phyloP scores from a whole-genome alignment of 2,329 filamentous ascomycete species.

The Penicillium nordicum region DNA sequence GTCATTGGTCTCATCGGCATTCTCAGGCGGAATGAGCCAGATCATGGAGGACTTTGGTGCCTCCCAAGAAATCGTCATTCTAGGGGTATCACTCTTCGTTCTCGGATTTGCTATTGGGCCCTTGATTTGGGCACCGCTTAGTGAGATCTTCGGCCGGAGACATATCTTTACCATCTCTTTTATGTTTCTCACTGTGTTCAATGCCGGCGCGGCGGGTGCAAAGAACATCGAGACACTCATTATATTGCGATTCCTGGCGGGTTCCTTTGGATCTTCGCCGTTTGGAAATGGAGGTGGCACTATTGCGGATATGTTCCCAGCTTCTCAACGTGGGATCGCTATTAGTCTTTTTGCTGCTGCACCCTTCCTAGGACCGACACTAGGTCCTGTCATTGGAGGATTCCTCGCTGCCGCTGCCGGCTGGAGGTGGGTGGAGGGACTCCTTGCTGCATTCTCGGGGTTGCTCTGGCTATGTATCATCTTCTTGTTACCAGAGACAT shows the following conservation, averaged over 20 bases:
- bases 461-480: constrained; percentile 26
- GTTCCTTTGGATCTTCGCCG: constrained; percentile 57
- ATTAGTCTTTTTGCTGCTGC: constrained; percentile 64
- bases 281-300: constrained; percentile 44
- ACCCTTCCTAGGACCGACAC: constrained; percentile 54
- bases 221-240: constrained; percentile 58
- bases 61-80: constrained; percentile 52
- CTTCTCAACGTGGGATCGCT: constrained; percentile 52
- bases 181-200: constrained; percentile 54
- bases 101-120: constrained; percentile 60
- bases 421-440: constrained; percentile 30
- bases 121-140: constrained; percentile 63
- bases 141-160: constrained; percentile 59
- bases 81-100: constrained; percentile 64
- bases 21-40: constrained; percentile 25
- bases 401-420: constrained; percentile 32
- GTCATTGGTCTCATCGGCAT: constrained; percentile 65
- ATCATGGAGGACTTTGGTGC: constrained; percentile 57
- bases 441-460: constrained; percentile 29
- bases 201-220: constrained; percentile 55
- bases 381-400: constrained; percentile 31
- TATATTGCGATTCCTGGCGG: constrained; percentile 62
- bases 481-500: constrained; percentile 29
- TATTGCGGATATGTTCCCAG: constrained; percentile 58
- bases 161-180: constrained; percentile 48